Conservation (phyloP, 495 filamentous ascomycete genomes). For the Cercophora sp. region DNA sequence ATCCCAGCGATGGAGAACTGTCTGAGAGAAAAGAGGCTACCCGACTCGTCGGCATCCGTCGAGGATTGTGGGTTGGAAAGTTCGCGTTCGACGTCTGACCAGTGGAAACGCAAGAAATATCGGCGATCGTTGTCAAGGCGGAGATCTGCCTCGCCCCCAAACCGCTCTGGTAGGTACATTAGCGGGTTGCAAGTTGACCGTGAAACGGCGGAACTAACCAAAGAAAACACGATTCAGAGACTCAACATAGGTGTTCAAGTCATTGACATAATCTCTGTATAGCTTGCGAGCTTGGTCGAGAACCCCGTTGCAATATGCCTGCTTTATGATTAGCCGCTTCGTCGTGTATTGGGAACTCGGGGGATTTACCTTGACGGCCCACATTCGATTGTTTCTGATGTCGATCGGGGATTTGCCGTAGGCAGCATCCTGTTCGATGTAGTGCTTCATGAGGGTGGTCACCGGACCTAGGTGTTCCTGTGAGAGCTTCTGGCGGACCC, state of each 20-base stretch:
- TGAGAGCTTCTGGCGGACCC: conserved; percentile 65
- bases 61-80: conserved; percentile 41
- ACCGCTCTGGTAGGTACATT: conserved; percentile 6
- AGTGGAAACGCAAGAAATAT: conserved; percentile 72
- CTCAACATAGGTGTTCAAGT: conserved; percentile 1
- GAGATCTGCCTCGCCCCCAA: conserved; percentile 44
- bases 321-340: too few relatives aligned
- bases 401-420: conserved; percentile 81
- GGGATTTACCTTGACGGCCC: conserved; percentile 72
- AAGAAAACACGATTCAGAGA: background rate
- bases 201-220: conserved; percentile 24
- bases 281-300: background rate
- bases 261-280: background rate
- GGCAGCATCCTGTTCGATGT: conserved; percentile 76
- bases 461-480: conserved; percentile 57
- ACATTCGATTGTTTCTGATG: conserved; percentile 84
- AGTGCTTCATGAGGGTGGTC: conserved; percentile 59
- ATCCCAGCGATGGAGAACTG: conserved; percentile 11
- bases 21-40: too few relatives aligned
- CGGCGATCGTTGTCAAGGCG: conserved; percentile 72
- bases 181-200: conserved; percentile 15
- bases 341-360: too few relatives aligned
- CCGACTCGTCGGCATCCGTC: background rate
- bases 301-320: conserved; percentile 42
- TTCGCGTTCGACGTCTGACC: conserved; percentile 57